Evolutionary conservation across 2,329 filamentous ascomycete genomes (phyloP), one percentile per base, ranked within the genome.

Genomic region (Fusarium sp.): DNA sequence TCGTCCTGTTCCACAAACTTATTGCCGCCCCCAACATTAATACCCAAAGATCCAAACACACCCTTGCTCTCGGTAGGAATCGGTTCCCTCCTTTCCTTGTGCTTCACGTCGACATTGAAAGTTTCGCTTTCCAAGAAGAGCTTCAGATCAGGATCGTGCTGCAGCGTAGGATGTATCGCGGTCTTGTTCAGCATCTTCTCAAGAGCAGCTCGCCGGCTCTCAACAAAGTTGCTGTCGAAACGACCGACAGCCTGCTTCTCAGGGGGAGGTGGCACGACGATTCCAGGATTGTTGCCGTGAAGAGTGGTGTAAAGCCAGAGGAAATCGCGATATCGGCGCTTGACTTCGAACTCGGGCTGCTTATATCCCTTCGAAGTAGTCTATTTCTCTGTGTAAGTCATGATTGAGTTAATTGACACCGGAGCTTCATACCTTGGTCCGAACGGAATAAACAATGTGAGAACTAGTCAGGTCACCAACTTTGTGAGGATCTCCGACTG

Each of bases 1-100:
- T 99, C 96, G 80, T 99, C 96, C 79, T 98, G 96, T 82, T 99
- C 96, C 41, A 99, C 90, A 82, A 99, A 99, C 81, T 99, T 99
- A 76, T 88, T 91, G 58, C 90, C 87, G 64, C 90, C 88, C 33
- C 95, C 93, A 30, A 95, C 90, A 69, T 87, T 92, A 69, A 96
- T 88, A 26, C 94, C 93, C 58, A 98, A 87, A 18, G 91, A 93
- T 76, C 94, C 93, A 75, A 98, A 89, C 85, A 98, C 92, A 58
- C 96, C 95, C 83, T 98, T 98, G 83, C 91, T 97, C 82, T 98
- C 96, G 44, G 90, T 90, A 7, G 97, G 86, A 57, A 94, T 90
- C 4, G 93, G 93, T 64, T 98, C 94, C 76, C 94, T 92, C 59
- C 95, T 91, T 81, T 98, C 95, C 82, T 97, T 97, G 83, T 99